phyloP scores from a whole-genome alignment of 306 rosid species.

The Acmispon strigosus region DNA sequence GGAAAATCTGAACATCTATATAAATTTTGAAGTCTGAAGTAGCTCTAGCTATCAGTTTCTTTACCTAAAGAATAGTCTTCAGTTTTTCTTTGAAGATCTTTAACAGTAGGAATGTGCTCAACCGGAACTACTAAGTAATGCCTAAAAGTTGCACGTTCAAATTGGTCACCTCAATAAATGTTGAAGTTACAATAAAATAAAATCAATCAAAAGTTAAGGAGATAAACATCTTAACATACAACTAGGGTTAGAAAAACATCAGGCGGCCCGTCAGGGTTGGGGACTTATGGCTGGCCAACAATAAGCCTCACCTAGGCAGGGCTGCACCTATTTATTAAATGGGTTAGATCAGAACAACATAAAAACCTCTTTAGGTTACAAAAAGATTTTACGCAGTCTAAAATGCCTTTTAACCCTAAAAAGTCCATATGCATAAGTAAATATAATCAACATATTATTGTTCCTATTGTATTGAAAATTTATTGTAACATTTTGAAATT shows the following conservation, averaged over 20 bases:
- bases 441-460: too few species aligned
- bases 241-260: neutral
- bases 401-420: too few species aligned
- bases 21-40: neutral
- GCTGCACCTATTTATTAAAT: too few species aligned
- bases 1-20: neutral
- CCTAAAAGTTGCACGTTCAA: slow-evolving; percentile 30
- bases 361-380: too few species aligned
- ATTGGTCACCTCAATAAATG: neutral
- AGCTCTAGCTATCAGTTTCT: neutral
- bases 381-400: too few species aligned
- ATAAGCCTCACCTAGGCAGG: too few species aligned
- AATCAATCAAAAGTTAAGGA: neutral
- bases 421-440: too few species aligned
- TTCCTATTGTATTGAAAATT: too few species aligned
- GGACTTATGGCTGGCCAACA: too few species aligned
- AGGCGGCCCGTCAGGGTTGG: too few species aligned
- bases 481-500: too few species aligned
- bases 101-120: slow-evolving; percentile 61
- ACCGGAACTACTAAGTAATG: slow-evolving; percentile 76
- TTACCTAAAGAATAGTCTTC: slow-evolving; percentile 68
- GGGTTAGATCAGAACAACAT: too few species aligned
- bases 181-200: neutral
- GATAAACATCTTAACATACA: neutral
- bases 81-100: slow-evolving; percentile 40